Conservation (phyloP, 495 filamentous ascomycete species). For the Aspergillus homomorphus region DNA sequence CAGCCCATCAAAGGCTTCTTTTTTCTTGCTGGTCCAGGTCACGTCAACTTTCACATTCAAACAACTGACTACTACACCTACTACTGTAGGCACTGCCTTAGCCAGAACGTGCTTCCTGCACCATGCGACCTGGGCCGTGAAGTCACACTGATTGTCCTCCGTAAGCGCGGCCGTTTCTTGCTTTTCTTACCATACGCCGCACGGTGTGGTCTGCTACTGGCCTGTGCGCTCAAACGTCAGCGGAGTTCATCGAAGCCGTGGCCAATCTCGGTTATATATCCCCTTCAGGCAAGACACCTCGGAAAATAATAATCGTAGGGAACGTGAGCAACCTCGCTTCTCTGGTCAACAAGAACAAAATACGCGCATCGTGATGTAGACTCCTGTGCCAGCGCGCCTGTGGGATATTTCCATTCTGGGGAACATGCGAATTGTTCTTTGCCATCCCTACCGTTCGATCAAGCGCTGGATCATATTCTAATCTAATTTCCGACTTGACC, state of each 20-base stretch:
- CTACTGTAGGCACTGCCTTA: background rate
- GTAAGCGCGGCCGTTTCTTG: slow-evolving; percentile 3
- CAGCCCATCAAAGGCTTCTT: background rate
- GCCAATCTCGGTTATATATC: slow-evolving; percentile 29
- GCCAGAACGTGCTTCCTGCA: background rate
- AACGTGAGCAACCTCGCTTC: background rate
- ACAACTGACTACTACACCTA: background rate
- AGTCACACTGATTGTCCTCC: background rate
- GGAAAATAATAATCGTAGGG: background rate
- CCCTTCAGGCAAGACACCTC: slow-evolving; percentile 27
- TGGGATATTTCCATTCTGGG: background rate
- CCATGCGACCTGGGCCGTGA: slow-evolving; percentile 2
- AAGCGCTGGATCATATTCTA: background rate
- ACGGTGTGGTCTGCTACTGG: background rate
- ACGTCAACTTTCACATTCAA: background rate
- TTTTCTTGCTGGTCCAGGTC: background rate
- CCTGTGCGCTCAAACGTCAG: slow-evolving; percentile 1
- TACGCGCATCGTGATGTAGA: background rate
- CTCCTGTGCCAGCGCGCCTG: background rate
- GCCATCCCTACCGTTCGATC: background rate
- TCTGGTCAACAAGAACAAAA: no score
- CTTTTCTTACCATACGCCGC: background rate
- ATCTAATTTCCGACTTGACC: background rate
- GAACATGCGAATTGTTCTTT: no score
- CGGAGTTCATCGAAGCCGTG: slow-evolving; percentile 3